Percentiles rank a stretch among this genome's conserved stretches.
Evolutionary conservation across 768 basidiomycete species (phyloP).

Genomic region (Pisolithus microcarpus): DNA sequence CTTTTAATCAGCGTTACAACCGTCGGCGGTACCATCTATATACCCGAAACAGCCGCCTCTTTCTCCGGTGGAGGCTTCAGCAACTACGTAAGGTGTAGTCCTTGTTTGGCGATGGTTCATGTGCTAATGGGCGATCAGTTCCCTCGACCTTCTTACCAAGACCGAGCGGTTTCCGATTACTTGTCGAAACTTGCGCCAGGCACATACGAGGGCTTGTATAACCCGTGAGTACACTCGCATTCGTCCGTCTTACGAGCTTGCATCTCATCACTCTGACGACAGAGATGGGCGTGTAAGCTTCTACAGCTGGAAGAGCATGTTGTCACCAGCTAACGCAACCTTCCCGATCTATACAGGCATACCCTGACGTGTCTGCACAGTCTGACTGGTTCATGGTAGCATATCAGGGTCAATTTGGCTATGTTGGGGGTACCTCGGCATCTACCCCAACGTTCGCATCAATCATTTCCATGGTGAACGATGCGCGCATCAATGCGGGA

Average conservation of each 20-base stretch:
- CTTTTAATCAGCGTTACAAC: slow-evolving; percentile 50
- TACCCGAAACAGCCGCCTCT: slow-evolving; percentile 52
- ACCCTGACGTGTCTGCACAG: slow-evolving; percentile 65
- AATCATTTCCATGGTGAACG: slow-evolving; percentile 59
- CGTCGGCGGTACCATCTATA: slow-evolving; percentile 56
- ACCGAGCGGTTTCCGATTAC: slow-evolving; percentile 36
- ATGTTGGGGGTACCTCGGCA: slow-evolving; percentile 59
- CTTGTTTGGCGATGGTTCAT: neutral
- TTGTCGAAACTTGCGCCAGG: slow-evolving; percentile 39
- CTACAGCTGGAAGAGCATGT: neutral
- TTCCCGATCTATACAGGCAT: slow-evolving; percentile 28
- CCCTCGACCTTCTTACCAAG: slow-evolving; percentile 47
- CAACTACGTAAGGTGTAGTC: slow-evolving; percentile 41
- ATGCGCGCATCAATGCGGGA: slow-evolving; percentile 42
- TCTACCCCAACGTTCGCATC: slow-evolving; percentile 58
- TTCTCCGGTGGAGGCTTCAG: slow-evolving; percentile 77
- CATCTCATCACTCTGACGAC: neutral
- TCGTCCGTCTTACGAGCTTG: neutral
- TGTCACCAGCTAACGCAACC: neutral
- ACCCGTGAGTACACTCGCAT: slow-evolving; percentile 34
- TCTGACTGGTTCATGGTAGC: slow-evolving; percentile 42
- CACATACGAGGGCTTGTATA: slow-evolving; percentile 54
- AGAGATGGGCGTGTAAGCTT: slow-evolving; percentile 48
- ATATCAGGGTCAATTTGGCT: slow-evolving; percentile 30
- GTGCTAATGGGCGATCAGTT: slow-evolving; percentile 31